Evolutionary conservation across 441 rosid species (phyloP).

Genomic region (Pelargonium exstipulatum): DNA sequence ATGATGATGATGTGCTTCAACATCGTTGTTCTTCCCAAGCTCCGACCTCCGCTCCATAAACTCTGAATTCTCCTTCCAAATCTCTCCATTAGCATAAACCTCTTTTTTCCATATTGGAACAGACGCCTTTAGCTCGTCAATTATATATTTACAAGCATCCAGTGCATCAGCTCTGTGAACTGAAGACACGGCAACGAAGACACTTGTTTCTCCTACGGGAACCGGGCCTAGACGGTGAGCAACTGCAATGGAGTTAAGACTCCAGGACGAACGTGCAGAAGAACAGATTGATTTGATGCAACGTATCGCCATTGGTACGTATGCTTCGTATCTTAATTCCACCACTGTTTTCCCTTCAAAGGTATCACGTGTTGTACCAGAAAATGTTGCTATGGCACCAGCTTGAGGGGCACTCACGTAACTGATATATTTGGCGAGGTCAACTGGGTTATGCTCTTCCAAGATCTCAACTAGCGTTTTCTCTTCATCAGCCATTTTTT

Average conservation of each 20-base stretch:
- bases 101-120: constrained; percentile 94
- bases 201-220: constrained; percentile 77
- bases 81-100: constrained; percentile 73
- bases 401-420: constrained; percentile 77
- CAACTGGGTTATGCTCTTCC: constrained; percentile 52
- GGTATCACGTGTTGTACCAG: constrained; percentile 73
- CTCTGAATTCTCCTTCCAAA: constrained; percentile 68
- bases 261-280: constrained; percentile 64
- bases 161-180: constrained; percentile 74
- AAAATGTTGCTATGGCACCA: constrained; percentile 78
- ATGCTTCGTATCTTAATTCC: constrained; percentile 82
- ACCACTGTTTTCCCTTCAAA: constrained; percentile 69
- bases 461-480: constrained; percentile 60
- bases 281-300: constrained; percentile 50
- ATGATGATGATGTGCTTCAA: neutral
- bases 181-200: constrained; percentile 72
- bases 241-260: constrained; percentile 57
- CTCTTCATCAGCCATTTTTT: constrained; percentile 48
- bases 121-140: constrained; percentile 73
- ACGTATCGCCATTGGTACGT: constrained; percentile 73
- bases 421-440: constrained; percentile 50
- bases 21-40: constrained; percentile 33
- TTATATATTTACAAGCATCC: constrained; percentile 73
- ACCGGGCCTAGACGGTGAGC: constrained; percentile 74
- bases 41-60: constrained; percentile 52